Evolutionary conservation across 2,329 filamentous ascomycete genomes (phyloP).

Genomic region (Trichoderma simmonsii): DNA sequence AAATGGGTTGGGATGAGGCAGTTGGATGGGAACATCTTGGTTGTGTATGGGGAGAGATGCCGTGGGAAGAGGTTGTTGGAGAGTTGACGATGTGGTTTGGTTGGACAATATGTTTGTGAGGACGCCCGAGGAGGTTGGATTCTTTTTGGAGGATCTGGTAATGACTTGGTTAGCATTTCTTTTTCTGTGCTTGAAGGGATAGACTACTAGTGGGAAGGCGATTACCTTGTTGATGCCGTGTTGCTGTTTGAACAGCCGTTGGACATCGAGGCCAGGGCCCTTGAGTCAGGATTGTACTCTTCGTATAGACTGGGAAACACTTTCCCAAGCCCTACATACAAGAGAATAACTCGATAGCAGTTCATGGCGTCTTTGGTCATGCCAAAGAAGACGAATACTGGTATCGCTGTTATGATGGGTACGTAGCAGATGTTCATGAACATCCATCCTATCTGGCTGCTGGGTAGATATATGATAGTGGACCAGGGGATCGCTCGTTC

Average conservation of each 20-base stretch:
- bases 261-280: slow-evolving; percentile 17
- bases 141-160: not conserved
- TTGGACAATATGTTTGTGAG: slow-evolving; percentile 10
- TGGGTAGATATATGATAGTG: slow-evolving; percentile 45
- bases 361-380: slow-evolving; percentile 52
- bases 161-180: not conserved
- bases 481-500: slow-evolving; percentile 40
- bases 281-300: slow-evolving; percentile 39
- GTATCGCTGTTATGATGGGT: slow-evolving; percentile 43
- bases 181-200: not conserved
- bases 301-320: slow-evolving; percentile 42
- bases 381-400: slow-evolving; percentile 55
- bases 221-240: slow-evolving; percentile 12
- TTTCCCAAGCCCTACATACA: slow-evolving; percentile 41
- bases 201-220: not conserved
- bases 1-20: slow-evolving; percentile 32
- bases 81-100: not conserved
- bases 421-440: slow-evolving; percentile 49
- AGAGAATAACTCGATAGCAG: slow-evolving; percentile 42
- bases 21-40: slow-evolving; percentile 14
- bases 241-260: not conserved
- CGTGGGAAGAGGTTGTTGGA: not conserved
- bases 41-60: not conserved
- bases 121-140: slow-evolving; percentile 12
- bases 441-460: slow-evolving; percentile 37